These are phyloP conservation scores for Pezicula carpinea DNA, from an alignment of 2,329 filamentous ascomycete species.

Conservation along the genomic window DNA sequence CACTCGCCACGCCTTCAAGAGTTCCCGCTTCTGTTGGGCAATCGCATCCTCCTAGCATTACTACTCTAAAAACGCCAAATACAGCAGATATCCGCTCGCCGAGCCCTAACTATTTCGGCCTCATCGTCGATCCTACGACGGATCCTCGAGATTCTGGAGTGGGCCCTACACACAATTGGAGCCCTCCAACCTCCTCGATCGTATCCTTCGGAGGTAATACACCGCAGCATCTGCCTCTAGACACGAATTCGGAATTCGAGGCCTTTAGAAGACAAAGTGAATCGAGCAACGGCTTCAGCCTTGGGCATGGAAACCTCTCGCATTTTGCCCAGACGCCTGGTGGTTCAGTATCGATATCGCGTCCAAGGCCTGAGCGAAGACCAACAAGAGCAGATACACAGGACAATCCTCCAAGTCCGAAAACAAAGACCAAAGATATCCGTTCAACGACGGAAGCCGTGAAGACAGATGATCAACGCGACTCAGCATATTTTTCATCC, in stretches of 20 bases:
- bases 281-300: constrained; percentile 48
- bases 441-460: constrained; percentile 23
- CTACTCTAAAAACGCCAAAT: constrained; percentile 21
- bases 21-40: constrained; percentile 24
- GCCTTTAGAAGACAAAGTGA: constrained; percentile 73
- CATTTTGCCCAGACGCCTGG: constrained; percentile 38
- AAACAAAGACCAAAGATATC: constrained; percentile 11
- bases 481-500: constrained; percentile 48
- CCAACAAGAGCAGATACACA: constrained; percentile 16
- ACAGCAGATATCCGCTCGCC: constrained; percentile 37
- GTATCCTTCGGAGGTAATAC: constrained; percentile 65
- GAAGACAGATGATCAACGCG: constrained; percentile 40
- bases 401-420: constrained; percentile 19
- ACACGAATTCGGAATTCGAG: constrained; percentile 78
- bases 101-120: constrained; percentile 85
- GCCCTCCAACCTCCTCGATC: constrained; percentile 64
- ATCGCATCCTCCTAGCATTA: constrained; percentile 15
- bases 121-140: constrained; percentile 57
- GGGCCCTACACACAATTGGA: constrained; percentile 69
- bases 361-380: constrained; percentile 18
- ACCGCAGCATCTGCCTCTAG: constrained; percentile 65
- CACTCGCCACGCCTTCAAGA: constrained; percentile 15
- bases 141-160: constrained; percentile 61
- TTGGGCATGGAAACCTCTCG: constrained; percentile 37
- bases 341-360: constrained; percentile 5